Percentiles rank a stretch among this genome's conserved stretches.
phyloP scores from a whole-genome alignment of 129 eudicot genomes.

The Flaveria sonorensis region DNA sequence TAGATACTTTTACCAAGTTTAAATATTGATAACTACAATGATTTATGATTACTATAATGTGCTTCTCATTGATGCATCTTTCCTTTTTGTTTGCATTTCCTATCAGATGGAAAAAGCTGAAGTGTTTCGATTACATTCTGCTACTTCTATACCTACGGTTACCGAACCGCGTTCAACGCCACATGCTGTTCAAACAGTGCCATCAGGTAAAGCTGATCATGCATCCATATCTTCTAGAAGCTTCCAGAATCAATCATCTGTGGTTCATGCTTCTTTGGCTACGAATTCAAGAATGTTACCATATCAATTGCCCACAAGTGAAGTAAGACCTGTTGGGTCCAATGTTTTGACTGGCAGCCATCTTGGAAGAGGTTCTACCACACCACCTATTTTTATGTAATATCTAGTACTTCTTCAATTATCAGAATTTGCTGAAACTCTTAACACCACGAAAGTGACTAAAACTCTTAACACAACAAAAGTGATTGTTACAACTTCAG shows the following conservation, averaged over 20 bases:
- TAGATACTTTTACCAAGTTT: background rate
- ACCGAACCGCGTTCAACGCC: constrained; percentile 45
- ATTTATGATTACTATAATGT: background rate
- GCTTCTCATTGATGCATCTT: constrained; percentile 14
- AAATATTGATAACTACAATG: background rate
- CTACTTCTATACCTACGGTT: constrained; percentile 40
- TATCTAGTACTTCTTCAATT: background rate
- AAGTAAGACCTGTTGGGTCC: constrained; percentile 60
- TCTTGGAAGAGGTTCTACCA: constrained; percentile 8
- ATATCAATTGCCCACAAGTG: constrained; percentile 78
- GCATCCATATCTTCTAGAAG: constrained; percentile 47
- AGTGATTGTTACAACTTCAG: background rate
- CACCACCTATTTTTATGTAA: background rate
- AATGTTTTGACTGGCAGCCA: constrained; percentile 32
- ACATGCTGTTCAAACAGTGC: constrained; percentile 38
- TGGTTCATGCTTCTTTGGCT: constrained; percentile 44
- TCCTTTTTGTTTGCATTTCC: background rate
- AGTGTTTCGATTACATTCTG: constrained; percentile 51
- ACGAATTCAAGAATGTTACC: constrained; percentile 54
- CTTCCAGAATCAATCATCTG: constrained; percentile 49
- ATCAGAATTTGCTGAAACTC: background rate
- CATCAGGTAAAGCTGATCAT: constrained; percentile 53
- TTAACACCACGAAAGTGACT: background rate
- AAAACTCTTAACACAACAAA: background rate
- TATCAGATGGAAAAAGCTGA: constrained; percentile 80